These are phyloP conservation scores for Marsdenia floribunda DNA, from an alignment of 257 asterid species.

Conservation along the genomic window DNA sequence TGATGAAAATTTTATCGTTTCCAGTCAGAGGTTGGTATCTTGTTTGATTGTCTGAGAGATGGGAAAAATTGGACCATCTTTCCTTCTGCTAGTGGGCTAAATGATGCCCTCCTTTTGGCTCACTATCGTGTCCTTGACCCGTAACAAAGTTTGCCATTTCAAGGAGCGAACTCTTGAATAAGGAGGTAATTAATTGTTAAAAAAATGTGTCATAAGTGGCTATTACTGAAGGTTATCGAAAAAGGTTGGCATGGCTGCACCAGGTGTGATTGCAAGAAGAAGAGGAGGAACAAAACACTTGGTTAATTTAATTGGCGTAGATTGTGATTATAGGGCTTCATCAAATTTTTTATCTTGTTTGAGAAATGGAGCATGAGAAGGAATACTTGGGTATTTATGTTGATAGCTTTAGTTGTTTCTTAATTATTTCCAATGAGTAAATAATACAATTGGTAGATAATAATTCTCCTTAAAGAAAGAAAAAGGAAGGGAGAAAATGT, in stretches of 20 bases:
- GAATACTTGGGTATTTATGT: too few relatives aligned
- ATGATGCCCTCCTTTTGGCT: not conserved
- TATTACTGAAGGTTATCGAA: not conserved
- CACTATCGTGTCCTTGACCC: not conserved
- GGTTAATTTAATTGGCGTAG: not conserved
- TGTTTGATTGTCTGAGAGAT: not conserved
- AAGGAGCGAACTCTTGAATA: not conserved
- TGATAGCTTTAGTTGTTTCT: not conserved
- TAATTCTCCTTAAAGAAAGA: not conserved
- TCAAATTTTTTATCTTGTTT: not conserved
- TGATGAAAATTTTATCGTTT: not conserved
- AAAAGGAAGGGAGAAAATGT: too few relatives aligned
- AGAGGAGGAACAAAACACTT: not conserved
- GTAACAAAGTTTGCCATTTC: not conserved
- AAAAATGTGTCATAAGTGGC: not conserved
- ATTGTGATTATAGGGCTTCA: not conserved
- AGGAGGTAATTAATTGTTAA: not conserved
- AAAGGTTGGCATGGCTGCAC: not conserved
- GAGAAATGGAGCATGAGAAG: not conserved
- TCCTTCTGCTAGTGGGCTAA: not conserved
- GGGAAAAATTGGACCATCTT: not conserved
- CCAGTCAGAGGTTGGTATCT: not conserved
- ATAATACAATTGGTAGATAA: not conserved
- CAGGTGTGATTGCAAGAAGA: not conserved
- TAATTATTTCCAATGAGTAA: not conserved